Evolutionary conservation across 495 filamentous ascomycete genomes (phyloP).

Genomic region (Baudoinia panamericana): DNA sequence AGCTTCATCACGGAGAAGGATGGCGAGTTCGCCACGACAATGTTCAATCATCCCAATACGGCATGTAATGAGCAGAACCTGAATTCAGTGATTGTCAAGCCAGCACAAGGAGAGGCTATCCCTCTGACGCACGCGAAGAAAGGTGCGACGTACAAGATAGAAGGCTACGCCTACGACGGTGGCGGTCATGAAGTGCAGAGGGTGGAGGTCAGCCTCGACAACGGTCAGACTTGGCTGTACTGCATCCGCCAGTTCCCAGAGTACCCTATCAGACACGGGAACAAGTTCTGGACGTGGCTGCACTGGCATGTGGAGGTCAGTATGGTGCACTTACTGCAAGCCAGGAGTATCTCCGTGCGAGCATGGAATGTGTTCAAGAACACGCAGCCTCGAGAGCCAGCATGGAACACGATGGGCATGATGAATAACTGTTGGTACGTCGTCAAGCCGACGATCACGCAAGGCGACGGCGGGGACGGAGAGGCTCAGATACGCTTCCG

Average conservation of each 20-base stretch:
- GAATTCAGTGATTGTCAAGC: conserved; percentile 19
- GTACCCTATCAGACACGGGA: conserved; percentile 20
- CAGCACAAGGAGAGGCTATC: conserved; percentile 25
- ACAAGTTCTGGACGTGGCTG: conserved; percentile 22
- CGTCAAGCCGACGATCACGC: conserved; percentile 22
- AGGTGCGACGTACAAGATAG: conserved; percentile 27
- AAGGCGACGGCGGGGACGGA: conserved; percentile 13
- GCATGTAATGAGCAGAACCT: conserved; percentile 23
- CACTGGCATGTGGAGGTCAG: conserved; percentile 21
- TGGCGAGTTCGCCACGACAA: conserved; percentile 22
- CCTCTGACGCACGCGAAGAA: conserved; percentile 16
- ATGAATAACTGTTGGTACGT: conserved; percentile 32
- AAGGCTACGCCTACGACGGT: conserved; percentile 48
- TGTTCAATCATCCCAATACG: conserved; percentile 21
- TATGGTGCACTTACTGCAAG: conserved; percentile 15
- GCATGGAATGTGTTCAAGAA: conserved; percentile 24
- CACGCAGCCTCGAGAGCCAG: conserved; percentile 15
- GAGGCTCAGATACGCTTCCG: conserved; percentile 16
- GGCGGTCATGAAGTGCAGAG: conserved; percentile 28
- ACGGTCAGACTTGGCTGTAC: conserved; percentile 19
- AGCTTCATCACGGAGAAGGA: conserved; percentile 23
- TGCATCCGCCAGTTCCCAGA: conserved; percentile 20
- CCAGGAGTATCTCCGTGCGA: conserved; percentile 12
- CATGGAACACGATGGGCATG: conserved; percentile 27
- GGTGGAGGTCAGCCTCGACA: conserved; percentile 21